Percentiles rank a stretch among this genome's conserved stretches.
Conservation (phyloP, 23 red algal species). For the Agarophyton chilense region DNA sequence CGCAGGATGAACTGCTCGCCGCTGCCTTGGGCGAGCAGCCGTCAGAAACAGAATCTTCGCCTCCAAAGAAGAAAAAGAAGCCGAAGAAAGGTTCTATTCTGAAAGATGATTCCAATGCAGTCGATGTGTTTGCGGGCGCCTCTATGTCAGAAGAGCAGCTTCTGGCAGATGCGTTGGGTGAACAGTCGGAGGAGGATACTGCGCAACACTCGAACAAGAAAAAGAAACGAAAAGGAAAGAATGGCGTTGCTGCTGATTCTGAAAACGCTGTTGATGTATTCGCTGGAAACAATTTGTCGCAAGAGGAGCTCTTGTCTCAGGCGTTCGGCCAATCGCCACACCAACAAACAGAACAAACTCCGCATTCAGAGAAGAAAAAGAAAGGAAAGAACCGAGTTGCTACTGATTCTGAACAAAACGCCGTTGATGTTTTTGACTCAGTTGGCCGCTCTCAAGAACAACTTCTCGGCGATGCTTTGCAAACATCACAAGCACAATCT, state of each 20-base stretch:
- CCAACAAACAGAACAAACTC: background rate
- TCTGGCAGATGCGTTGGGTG: conserved; percentile 33
- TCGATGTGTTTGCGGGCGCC: conserved; percentile 75
- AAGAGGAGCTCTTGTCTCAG: conserved; percentile 1
- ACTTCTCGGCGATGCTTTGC: conserved; percentile 15
- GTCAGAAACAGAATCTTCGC: background rate
- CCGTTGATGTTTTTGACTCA: conserved; percentile 56
- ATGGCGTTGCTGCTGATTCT: background rate
- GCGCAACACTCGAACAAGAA: conserved; percentile 22
- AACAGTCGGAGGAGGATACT: background rate
- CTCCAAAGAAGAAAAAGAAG: conserved; percentile 55
- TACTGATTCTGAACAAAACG: conserved; percentile 13
- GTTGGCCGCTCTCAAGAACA: conserved; percentile 21
- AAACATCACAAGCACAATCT: background rate
- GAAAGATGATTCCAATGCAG: conserved; percentile 64
- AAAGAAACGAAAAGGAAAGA: conserved; percentile 34
- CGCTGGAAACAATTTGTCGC: background rate
- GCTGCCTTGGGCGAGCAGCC: conserved; percentile 39
- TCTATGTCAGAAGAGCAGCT: conserved; percentile 19
- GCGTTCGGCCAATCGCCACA: background rate
- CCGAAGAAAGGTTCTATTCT: conserved; percentile 11
- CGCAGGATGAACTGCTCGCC: conserved; percentile 71
- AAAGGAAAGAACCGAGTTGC: conserved; percentile 42
- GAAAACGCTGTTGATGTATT: conserved; percentile 40
- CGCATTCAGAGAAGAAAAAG: conserved; percentile 37